phyloP scores from a whole-genome alignment of 2,329 filamentous ascomycete species.

The Penicillium frequentans region DNA sequence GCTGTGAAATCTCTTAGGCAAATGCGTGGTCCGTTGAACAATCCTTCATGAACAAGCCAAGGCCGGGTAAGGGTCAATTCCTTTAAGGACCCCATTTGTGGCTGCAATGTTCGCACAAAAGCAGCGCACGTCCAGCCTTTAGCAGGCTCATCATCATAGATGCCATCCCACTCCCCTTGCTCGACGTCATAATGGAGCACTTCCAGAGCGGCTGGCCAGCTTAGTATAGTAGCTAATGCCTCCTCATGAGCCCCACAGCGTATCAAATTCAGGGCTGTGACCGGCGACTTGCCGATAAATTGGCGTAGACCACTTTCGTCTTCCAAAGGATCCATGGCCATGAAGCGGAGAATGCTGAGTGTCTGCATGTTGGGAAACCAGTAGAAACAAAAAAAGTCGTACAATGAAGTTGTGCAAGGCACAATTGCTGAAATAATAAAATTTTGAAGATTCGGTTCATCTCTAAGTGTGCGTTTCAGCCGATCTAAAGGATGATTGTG shows the following conservation, averaged over 20 bases:
- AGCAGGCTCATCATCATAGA: slow-evolving; percentile 1
- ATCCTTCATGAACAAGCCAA: slow-evolving; percentile 2
- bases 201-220: slow-evolving; percentile 15
- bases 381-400: neutral
- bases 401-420: neutral
- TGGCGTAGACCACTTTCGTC: neutral
- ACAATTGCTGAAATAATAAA: neutral
- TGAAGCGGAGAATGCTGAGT: neutral
- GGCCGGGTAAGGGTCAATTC: slow-evolving; percentile 9
- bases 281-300: slow-evolving; percentile 5
- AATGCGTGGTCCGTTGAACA: slow-evolving; percentile 7
- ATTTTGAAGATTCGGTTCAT: neutral
- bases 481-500: neutral
- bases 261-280: slow-evolving; percentile 7
- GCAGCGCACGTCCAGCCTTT: slow-evolving; percentile 9
- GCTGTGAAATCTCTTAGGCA: slow-evolving; percentile 7
- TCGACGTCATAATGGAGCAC: slow-evolving; percentile 14
- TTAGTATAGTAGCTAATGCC: slow-evolving; percentile 11
- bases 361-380: neutral
- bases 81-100: slow-evolving; percentile 5
- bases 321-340: neutral
- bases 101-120: slow-evolving; percentile 9
- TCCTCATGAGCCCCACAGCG: slow-evolving; percentile 15
- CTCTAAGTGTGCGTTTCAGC: neutral
- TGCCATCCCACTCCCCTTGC: slow-evolving; percentile 8